Percentiles rank a stretch among this genome's conserved stretches.
Evolutionary conservation across 495 filamentous ascomycete genomes (phyloP).

Genomic region (Terfezia boudieri): DNA sequence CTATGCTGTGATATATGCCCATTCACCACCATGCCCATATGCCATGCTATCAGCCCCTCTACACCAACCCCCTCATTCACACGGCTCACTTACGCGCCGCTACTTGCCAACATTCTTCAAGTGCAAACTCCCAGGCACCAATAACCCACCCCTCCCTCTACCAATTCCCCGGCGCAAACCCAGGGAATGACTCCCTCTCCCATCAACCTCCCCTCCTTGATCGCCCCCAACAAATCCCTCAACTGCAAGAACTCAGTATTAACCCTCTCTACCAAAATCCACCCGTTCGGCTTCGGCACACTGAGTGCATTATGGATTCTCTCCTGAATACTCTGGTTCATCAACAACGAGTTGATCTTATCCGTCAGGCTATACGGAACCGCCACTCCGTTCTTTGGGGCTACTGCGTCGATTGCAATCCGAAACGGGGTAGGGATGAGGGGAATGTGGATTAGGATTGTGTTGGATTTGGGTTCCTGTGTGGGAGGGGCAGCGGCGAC

Average conservation of each 20-base stretch:
- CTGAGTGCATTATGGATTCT: not conserved
- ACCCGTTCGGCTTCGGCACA: not conserved
- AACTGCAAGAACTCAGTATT: not conserved
- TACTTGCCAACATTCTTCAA: not conserved
- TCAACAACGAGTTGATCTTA: not conserved
- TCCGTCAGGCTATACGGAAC: not conserved
- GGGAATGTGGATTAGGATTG: not conserved
- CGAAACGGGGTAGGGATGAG: not conserved
- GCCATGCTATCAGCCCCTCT: too few species aligned
- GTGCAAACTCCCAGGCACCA: not conserved
- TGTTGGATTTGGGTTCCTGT: not conserved
- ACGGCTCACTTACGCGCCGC: too few species aligned
- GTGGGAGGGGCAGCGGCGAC: not conserved
- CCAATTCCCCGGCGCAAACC: not conserved
- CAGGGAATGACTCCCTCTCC: not conserved
- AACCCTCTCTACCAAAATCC: not conserved
- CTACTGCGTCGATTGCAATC: not conserved
- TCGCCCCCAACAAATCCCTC: not conserved
- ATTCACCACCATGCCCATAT: too few species aligned
- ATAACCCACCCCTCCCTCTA: not conserved
- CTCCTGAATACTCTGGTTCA: not conserved
- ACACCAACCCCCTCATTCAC: too few species aligned
- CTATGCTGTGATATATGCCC: too few species aligned
- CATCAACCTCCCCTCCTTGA: not conserved
- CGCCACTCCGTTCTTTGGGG: not conserved